phyloP scores from a whole-genome alignment of 1,284 basidiomycete species.

The Ceratobasidium sp. region DNA sequence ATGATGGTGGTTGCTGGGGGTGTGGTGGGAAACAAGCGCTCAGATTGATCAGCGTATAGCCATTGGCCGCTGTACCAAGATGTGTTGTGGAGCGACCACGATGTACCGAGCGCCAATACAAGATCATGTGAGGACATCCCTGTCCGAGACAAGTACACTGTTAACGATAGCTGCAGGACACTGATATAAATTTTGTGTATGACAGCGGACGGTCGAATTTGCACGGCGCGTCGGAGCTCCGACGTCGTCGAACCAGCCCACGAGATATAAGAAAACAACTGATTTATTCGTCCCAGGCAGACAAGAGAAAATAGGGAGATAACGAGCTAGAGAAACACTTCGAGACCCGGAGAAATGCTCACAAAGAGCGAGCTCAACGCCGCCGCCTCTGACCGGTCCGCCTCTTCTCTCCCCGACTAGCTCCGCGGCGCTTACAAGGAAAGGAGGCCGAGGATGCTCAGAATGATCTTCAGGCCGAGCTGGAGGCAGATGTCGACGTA shows the following conservation, averaged over 20 bases:
- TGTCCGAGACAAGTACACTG: too few species aligned
- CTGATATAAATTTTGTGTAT: too few species aligned
- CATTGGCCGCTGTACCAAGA: background rate
- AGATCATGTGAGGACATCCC: too few species aligned
- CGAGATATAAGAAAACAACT: too few species aligned
- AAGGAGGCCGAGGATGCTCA: slow-evolving; percentile 10
- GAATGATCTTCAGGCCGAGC: background rate
- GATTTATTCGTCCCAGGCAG: too few species aligned
- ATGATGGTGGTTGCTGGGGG: background rate
- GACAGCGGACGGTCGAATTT: too few species aligned
- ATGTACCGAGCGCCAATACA: too few species aligned
- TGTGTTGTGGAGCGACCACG: too few species aligned
- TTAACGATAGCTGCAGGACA: too few species aligned
- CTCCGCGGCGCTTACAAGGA: background rate
- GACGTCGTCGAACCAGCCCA: too few species aligned
- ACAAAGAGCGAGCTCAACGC: background rate
- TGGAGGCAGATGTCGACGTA: slow-evolving; percentile 19
- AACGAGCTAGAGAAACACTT: background rate
- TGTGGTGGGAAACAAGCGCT: background rate
- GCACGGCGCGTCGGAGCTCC: too few species aligned
- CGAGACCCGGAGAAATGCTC: background rate
- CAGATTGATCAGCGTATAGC: background rate
- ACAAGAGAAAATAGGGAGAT: background rate
- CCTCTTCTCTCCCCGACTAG: background rate
- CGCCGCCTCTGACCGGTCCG: background rate